A percentile compares a stretch with the other conserved stretches of the same genome.
phyloP scores from a whole-genome alignment of 495 filamentous ascomycete species.

The Penicillium daleae region DNA sequence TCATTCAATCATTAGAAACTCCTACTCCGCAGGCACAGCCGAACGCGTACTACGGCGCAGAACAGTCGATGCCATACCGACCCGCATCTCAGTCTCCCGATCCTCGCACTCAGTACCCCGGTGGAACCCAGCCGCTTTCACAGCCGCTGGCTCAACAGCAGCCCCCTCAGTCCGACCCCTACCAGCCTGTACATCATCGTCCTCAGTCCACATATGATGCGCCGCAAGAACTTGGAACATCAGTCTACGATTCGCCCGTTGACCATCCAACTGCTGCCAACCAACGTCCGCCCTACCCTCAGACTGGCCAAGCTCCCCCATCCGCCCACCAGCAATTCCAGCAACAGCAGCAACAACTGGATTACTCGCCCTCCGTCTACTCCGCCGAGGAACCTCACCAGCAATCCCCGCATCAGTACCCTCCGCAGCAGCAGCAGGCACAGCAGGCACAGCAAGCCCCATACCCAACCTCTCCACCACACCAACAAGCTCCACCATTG shows the following conservation, averaged over 20 bases:
- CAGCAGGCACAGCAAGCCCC: slow-evolving; percentile 48
- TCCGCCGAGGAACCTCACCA: slow-evolving; percentile 57
- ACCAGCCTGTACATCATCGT: slow-evolving; percentile 50
- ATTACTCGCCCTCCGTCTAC: slow-evolving; percentile 64
- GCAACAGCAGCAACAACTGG: slow-evolving; percentile 39
- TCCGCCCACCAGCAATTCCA: slow-evolving; percentile 44
- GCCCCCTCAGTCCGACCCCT: slow-evolving; percentile 45
- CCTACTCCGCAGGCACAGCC: slow-evolving; percentile 35
- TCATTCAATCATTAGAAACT: slow-evolving; percentile 29
- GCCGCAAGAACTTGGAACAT: slow-evolving; percentile 85
- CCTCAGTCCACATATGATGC: slow-evolving; percentile 76
- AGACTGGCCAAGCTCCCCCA: slow-evolving; percentile 43
- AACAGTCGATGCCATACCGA: slow-evolving; percentile 43
- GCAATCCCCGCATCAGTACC: slow-evolving; percentile 37
- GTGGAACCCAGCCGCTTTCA: slow-evolving; percentile 33
- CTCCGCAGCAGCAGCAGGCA: slow-evolving; percentile 47
- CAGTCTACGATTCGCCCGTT: slow-evolving; percentile 79
- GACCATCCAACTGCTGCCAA: slow-evolving; percentile 44
- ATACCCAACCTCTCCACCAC: slow-evolving; percentile 47
- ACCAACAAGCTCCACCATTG: slow-evolving; percentile 53
- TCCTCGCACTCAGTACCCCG: slow-evolving; percentile 46
- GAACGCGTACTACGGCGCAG: slow-evolving; percentile 40
- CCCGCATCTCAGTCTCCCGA: slow-evolving; percentile 49
- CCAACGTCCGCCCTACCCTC: slow-evolving; percentile 49
- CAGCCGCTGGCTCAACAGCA: slow-evolving; percentile 38